phyloP scores from a whole-genome alignment of 352 stramenopile species.

The Phytophthora gonapodyides region DNA sequence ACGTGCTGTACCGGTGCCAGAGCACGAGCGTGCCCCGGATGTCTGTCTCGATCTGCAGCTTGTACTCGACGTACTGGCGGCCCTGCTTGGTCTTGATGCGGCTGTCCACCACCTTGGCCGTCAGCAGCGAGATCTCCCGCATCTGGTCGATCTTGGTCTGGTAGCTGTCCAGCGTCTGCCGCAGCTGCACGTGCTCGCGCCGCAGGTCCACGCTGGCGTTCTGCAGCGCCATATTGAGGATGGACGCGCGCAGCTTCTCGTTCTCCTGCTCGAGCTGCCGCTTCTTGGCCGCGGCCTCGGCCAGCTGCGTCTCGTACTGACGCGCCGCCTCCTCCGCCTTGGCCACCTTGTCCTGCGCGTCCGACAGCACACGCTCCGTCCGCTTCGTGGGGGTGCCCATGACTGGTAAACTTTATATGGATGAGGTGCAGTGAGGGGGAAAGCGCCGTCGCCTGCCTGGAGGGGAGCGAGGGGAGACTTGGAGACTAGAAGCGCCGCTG shows the following conservation, averaged over 20 bases:
- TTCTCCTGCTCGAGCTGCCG: constrained; percentile 80
- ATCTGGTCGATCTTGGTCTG: constrained; percentile 91
- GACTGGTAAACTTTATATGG: constrained; percentile 3
- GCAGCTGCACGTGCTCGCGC: constrained; percentile 81
- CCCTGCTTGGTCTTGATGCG: constrained; percentile 88
- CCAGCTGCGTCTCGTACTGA: constrained; percentile 57
- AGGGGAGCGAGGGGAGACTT: neutral
- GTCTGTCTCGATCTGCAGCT: constrained; percentile 88
- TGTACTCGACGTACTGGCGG: constrained; percentile 89
- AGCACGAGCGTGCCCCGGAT: constrained; percentile 85
- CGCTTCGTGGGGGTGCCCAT: constrained; percentile 59
- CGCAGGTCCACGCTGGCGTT: constrained; percentile 80
- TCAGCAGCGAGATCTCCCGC: constrained; percentile 85
- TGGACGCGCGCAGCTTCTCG: constrained; percentile 77
- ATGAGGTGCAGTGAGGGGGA: neutral
- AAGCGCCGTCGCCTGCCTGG: neutral
- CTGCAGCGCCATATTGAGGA: constrained; percentile 75
- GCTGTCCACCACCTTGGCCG: constrained; percentile 85
- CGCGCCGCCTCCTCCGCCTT: constrained; percentile 69
- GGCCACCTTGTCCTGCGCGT: constrained; percentile 74
- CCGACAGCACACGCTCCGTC: constrained; percentile 69
- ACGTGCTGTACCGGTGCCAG: constrained; percentile 90
- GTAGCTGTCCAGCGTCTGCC: constrained; percentile 86
- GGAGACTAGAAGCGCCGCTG: no score
- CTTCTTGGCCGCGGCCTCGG: constrained; percentile 67